Base-by-base conservation (phyloP, 768 basidiomycete species). In the Kwoniella sp. region DNA sequence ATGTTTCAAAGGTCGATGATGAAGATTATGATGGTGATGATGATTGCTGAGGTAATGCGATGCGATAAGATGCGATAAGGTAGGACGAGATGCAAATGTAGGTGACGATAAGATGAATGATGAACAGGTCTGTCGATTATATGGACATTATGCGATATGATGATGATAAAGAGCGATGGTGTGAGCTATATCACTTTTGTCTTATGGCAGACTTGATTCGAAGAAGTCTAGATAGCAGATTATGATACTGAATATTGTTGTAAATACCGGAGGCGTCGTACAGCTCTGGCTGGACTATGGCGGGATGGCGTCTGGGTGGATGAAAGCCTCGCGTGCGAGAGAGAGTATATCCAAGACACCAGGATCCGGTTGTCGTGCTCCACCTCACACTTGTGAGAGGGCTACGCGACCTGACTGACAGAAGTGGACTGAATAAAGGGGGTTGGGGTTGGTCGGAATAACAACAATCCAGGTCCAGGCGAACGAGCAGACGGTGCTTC, bases 131-230 rank as follows among this genome's bases (percentile, higher is more conserved):
- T 45, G 41, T 45, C 41, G 41, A 45, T 45, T 45, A 45, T 45
- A 45, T 45, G 41, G 20, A 17, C 41, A 45, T 45, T 37, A 13
- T 37, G 20, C 15, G 5, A 45, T 45, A 11, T 45, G 41, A 17
- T 45, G n/a, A 45, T 45, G 41, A 45, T 45, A 45, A 45, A 3
- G 41, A 45, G 20, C 41, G 41, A 17, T 45, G 17, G 41, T 11
- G 41, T 45, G 41, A 45, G 41, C 9, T 45, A 45, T 45, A 45
- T 45, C 41, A 45, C 41, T 45, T 45, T 45, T 45, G 41, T 45
- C 41, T 45, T 17, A 13, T 5, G 9, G 41, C 11, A 11, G 41
- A 45, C 20, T 45, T 45, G 41, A 17, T 45, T 45, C 41, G 41
- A 45, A 45, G 41, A 45, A 45, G 41, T 45, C 20, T 45, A 9